Evolutionary conservation across 176 grass and related monocot genomes (phyloP).

Genomic region (Olyra latifolia): DNA sequence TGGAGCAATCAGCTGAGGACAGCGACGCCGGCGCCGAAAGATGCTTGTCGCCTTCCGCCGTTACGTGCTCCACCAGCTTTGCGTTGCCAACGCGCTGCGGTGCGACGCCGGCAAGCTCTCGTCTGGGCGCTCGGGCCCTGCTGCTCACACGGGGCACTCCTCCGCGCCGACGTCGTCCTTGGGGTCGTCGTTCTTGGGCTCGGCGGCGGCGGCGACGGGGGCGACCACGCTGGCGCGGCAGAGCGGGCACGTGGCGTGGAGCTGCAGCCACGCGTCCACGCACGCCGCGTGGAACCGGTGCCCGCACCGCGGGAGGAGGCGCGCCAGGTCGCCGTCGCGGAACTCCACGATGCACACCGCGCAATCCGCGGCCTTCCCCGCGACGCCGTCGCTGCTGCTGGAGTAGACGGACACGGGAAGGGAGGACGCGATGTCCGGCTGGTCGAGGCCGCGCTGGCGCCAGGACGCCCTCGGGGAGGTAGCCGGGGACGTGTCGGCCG

Average conservation of each 20-base stretch:
- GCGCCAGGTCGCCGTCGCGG: slow-evolving; percentile 45
- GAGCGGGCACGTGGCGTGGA: slow-evolving; percentile 65
- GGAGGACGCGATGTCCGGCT: slow-evolving; percentile 2
- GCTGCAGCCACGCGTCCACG: slow-evolving; percentile 50
- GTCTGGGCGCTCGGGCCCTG: neutral
- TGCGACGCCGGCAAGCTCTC: neutral
- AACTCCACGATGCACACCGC: slow-evolving; percentile 69
- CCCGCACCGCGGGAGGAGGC: slow-evolving; percentile 48
- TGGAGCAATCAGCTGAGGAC: neutral
- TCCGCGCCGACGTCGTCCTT: slow-evolving; percentile 8
- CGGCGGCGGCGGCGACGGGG: neutral
- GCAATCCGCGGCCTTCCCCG: slow-evolving; percentile 39
- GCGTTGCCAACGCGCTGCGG: neutral
- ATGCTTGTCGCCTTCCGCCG: neutral
- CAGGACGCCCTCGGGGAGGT: slow-evolving; percentile 22
- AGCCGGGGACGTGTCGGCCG: slow-evolving; percentile 14
- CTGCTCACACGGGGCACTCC: slow-evolving; percentile 37
- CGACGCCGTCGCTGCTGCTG: neutral
- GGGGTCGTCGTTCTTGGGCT: neutral
- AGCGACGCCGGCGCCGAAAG: neutral
- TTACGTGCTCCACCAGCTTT: slow-evolving; percentile 13
- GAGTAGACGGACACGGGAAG: slow-evolving; percentile 49
- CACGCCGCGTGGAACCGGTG: slow-evolving; percentile 71
- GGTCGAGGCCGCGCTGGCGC: neutral
- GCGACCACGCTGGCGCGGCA: slow-evolving; percentile 51